These are phyloP conservation scores for Penicillium concentricum DNA, from an alignment of 2,329 filamentous ascomycete species.

Conservation along the genomic window DNA sequence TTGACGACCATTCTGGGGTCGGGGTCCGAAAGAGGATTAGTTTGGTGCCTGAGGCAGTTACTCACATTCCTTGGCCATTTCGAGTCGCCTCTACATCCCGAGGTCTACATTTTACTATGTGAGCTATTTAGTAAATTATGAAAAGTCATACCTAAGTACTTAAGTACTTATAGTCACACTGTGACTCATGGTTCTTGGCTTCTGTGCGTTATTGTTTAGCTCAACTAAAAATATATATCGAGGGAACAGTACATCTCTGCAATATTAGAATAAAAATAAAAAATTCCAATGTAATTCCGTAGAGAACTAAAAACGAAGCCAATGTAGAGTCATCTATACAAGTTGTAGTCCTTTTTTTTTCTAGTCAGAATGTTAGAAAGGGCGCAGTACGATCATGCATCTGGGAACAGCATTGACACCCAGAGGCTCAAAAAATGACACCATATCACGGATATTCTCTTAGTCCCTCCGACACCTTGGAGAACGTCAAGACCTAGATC, in stretches of 20 bases:
- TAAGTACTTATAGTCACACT: not conserved
- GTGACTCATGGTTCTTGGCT: not conserved
- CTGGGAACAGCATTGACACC: not conserved
- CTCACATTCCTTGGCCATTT: not conserved
- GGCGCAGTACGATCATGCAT: too few species aligned
- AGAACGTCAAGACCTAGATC: not conserved
- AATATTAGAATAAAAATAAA: not conserved
- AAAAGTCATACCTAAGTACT: not conserved
- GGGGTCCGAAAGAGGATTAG: slow-evolving; percentile 26
- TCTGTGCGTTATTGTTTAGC: not conserved
- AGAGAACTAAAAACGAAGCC: too few species aligned
- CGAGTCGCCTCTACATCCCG: not conserved
- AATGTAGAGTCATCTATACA: not conserved
- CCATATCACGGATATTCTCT: not conserved
- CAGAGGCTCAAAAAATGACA: not conserved
- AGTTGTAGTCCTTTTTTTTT: not conserved
- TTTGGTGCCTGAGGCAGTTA: slow-evolving; percentile 11
- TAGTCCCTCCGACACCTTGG: not conserved
- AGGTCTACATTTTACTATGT: not conserved
- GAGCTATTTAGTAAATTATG: not conserved
- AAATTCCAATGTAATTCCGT: too few species aligned
- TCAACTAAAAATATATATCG: not conserved
- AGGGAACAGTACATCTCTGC: not conserved
- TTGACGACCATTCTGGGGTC: not conserved
- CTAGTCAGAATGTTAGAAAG: not conserved